Conservation (phyloP, 2,329 filamentous ascomycete species). For the Curvularia sp. region DNA sequence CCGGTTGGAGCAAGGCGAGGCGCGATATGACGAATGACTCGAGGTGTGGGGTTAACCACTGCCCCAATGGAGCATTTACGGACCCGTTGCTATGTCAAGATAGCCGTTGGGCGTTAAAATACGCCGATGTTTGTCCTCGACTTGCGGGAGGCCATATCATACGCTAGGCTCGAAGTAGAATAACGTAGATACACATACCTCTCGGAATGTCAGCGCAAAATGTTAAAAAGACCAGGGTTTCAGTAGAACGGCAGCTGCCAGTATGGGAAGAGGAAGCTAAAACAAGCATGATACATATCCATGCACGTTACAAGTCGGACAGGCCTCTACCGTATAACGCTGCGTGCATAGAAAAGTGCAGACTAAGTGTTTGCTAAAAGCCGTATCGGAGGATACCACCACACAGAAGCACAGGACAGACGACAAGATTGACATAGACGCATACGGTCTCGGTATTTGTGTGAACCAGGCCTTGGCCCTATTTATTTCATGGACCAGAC, state of each 20-base stretch:
- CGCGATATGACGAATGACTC: slow-evolving; percentile 18
- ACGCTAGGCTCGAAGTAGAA: background rate
- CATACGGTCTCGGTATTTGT: slow-evolving; percentile 28
- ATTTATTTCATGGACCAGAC: slow-evolving; percentile 49
- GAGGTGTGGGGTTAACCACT: background rate
- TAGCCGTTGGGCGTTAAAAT: slow-evolving; percentile 2
- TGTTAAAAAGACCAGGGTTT: background rate
- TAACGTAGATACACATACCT: background rate
- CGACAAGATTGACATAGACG: slow-evolving; percentile 1
- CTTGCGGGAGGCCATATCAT: background rate
- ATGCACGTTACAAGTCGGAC: background rate
- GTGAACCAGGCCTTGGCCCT: slow-evolving; percentile 46
- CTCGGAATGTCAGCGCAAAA: background rate
- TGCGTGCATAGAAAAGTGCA: background rate
- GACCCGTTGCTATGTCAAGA: background rate
- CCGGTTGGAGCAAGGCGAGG: slow-evolving; percentile 18
- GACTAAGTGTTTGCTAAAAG: too few species aligned
- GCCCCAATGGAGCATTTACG: background rate
- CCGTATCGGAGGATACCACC: background rate
- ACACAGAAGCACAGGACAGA: background rate
- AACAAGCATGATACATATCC: background rate
- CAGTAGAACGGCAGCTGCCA: background rate
- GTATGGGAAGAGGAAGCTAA: background rate
- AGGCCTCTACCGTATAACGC: too few species aligned
- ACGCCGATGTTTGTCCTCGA: background rate